Conservation (phyloP, 2,329 filamentous ascomycete genomes). For the Ophiocordyceps camponoti-floridani region DNA sequence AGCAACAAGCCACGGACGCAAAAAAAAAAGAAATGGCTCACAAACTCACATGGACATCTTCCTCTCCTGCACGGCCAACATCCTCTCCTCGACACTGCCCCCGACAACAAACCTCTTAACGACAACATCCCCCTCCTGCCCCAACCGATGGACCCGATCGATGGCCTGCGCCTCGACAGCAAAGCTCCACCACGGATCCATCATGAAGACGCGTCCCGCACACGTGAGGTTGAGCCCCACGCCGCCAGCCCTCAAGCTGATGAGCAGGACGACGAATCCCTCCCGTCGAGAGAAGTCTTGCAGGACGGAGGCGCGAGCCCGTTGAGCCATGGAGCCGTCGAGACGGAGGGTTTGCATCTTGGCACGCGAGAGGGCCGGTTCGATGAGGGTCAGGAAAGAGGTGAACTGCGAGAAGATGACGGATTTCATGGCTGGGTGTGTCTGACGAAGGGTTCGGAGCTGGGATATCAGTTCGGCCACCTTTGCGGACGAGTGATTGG, state of each 20-base stretch:
- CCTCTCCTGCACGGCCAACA: conserved; percentile 81
- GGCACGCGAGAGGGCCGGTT: conserved; percentile 54
- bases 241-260: conserved; percentile 77
- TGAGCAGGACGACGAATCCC: conserved; percentile 56
- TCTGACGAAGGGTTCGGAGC: conserved; percentile 48
- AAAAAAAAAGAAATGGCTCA: too few relatives aligned
- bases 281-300: conserved; percentile 43
- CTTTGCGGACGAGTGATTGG: conserved; percentile 67
- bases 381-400: conserved; percentile 82
- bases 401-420: conserved; percentile 97
- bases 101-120: conserved; percentile 81
- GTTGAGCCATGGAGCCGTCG: conserved; percentile 80
- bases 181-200: conserved; percentile 99
- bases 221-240: conserved; percentile 86
- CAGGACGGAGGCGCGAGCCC: conserved; percentile 62
- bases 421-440: conserved; percentile 57
- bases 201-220: conserved; percentile 87
- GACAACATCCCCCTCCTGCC: conserved; percentile 69
- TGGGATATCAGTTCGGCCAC: conserved; percentile 63
- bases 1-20: too few relatives aligned
- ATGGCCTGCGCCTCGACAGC: conserved; percentile 94
- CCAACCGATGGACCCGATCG: conserved; percentile 94
- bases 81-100: conserved; percentile 84
- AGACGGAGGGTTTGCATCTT: conserved; percentile 72
- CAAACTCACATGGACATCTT: conserved; percentile 82